These are phyloP conservation scores for Zasmidium citrigriseum DNA, from an alignment of 2,329 filamentous ascomycete species.

Conservation along the genomic window DNA sequence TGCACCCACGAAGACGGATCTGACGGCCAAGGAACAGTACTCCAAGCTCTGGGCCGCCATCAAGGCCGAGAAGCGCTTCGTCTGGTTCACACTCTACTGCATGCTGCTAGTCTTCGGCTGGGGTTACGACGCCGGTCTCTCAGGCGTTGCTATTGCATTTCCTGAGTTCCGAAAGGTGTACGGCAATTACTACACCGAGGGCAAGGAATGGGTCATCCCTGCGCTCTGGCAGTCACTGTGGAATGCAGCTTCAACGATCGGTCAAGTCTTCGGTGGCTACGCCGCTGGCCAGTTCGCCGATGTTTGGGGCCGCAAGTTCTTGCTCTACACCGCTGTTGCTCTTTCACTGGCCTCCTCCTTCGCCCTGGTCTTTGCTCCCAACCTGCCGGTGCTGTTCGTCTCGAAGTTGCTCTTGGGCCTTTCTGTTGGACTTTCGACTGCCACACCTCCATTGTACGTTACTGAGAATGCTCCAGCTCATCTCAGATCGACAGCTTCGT, in stretches of 20 bases:
- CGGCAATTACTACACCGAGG: constrained; percentile 36
- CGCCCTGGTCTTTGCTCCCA: constrained; percentile 28
- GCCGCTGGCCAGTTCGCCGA: constrained; percentile 31
- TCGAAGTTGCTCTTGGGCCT: constrained; percentile 28
- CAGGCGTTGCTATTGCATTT: constrained; percentile 39
- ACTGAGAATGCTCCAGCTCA: constrained; percentile 29
- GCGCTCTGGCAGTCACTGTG: constrained; percentile 42
- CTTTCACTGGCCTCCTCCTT: constrained; percentile 24
- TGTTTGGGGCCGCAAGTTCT: constrained; percentile 23
- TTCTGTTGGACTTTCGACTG: constrained; percentile 28
- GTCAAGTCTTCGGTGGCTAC: constrained; percentile 28
- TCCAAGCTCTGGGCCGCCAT: constrained; percentile 28
- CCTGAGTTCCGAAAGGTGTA: constrained; percentile 39
- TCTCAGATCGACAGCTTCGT: constrained; percentile 27
- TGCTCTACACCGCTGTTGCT: constrained; percentile 24
- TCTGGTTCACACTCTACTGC: constrained; percentile 26
- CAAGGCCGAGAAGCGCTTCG: constrained; percentile 28
- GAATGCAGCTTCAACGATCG: constrained; percentile 41
- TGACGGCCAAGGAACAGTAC: constrained; percentile 28
- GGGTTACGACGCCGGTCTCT: constrained; percentile 41
- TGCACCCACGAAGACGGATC: constrained; percentile 15
- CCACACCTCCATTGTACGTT: constrained; percentile 28
- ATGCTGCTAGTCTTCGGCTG: constrained; percentile 38
- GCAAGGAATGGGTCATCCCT: constrained; percentile 34
- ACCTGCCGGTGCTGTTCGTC: constrained; percentile 34